phyloP scores from a whole-genome alignment of 139 green algal species.

The Chlorella sp. region DNA sequence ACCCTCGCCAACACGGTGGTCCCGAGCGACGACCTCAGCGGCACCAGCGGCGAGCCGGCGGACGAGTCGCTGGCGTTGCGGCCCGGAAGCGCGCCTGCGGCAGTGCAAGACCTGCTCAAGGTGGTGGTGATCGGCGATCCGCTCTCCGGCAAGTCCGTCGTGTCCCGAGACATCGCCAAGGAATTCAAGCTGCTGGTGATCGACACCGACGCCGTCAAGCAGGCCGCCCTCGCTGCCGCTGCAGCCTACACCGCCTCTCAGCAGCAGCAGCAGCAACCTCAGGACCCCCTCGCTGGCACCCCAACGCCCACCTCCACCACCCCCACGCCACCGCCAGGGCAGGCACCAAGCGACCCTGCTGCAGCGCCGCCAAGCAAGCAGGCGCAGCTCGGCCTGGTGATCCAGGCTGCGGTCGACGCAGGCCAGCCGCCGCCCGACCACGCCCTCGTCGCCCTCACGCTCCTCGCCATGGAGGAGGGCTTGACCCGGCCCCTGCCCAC shows the following conservation, averaged over 20 bases:
- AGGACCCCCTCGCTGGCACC: no score
- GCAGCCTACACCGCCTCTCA: constrained; percentile 13
- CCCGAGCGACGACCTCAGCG: no score
- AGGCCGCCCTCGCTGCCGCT: constrained; percentile 29
- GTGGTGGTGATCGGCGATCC: constrained; percentile 52
- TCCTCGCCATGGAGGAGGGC: constrained; percentile 44
- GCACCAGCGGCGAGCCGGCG: no score
- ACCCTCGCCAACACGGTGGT: no score
- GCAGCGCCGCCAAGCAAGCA: constrained; percentile 12
- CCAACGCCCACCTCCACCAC: no score
- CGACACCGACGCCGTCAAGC: constrained; percentile 32
- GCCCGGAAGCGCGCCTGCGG: no score
- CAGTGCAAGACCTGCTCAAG: no score
- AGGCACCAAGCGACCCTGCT: neutral
- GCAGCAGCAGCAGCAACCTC: constrained; percentile 12
- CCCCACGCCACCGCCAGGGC: constrained; percentile 2
- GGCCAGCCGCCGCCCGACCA: no score
- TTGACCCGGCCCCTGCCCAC: no score
- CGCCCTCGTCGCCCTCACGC: no score
- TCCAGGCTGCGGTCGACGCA: constrained; percentile 17
- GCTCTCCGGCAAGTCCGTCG: constrained; percentile 56
- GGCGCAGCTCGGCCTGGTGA: constrained; percentile 16
- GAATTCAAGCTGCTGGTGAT: constrained; percentile 36
- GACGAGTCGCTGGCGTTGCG: no score
- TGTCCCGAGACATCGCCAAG: constrained; percentile 40